phyloP scores from a whole-genome alignment of 768 basidiomycete genomes.

The Lentinus tigrinus region DNA sequence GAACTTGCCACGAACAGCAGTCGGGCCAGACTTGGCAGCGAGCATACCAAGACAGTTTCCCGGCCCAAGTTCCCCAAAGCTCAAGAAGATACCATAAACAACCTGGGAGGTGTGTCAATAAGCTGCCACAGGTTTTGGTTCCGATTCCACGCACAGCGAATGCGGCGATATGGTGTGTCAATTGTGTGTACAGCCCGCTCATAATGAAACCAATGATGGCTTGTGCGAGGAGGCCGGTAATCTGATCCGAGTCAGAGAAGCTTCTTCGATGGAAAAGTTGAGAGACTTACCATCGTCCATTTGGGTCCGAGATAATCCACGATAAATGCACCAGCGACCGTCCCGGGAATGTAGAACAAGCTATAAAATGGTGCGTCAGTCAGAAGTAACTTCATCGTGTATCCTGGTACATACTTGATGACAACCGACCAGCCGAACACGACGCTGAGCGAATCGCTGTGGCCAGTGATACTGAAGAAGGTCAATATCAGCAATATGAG shows the following conservation, averaged over 20 bases:
- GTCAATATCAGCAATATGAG: not conserved
- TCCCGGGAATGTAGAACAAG: constrained; percentile 71
- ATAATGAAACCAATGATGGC: constrained; percentile 85
- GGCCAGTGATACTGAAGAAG: constrained; percentile 54
- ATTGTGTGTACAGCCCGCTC: constrained; percentile 72
- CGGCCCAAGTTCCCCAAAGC: constrained; percentile 87
- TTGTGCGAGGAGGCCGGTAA: constrained; percentile 64
- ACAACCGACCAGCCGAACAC: constrained; percentile 85
- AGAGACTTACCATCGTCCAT: constrained; percentile 57
- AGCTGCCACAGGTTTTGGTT: not conserved
- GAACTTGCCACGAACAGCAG: constrained; percentile 81
- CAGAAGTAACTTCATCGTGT: constrained; percentile 31
- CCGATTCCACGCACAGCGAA: constrained; percentile 55
- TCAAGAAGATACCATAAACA: constrained; percentile 88
- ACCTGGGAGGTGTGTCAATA: constrained; percentile 40
- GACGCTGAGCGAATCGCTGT: constrained; percentile 47
- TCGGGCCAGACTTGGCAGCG: constrained; percentile 83
- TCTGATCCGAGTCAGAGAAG: constrained; percentile 37
- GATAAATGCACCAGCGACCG: constrained; percentile 70
- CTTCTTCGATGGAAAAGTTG: not conserved
- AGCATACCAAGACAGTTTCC: constrained; percentile 86
- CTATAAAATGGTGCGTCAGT: constrained; percentile 28
- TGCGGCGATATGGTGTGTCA: constrained; percentile 64
- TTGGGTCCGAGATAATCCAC: constrained; percentile 78
- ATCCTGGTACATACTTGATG: constrained; percentile 57